phyloP scores from a whole-genome alignment of 2,329 filamentous ascomycete species.

The Pyricularia grisea region DNA sequence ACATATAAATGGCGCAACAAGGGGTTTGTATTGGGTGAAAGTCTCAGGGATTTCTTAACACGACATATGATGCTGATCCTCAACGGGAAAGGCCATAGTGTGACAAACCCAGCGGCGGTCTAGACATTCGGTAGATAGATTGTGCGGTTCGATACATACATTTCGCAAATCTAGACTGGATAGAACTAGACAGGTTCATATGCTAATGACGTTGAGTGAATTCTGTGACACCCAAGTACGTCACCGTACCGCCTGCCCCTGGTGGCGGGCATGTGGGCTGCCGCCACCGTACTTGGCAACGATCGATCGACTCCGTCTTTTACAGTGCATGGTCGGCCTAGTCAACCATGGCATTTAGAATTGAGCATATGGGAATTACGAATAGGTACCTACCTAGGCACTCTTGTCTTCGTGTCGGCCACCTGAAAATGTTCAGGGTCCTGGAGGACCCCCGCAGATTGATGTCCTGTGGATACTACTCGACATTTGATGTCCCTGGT shows the following conservation, averaged over 20 bases:
- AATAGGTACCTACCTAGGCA: too few relatives aligned
- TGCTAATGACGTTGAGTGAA: background rate
- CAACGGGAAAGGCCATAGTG: background rate
- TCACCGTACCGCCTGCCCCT: background rate
- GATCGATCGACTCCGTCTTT: background rate
- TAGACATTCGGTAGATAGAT: background rate
- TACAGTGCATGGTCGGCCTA: background rate
- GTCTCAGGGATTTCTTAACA: background rate
- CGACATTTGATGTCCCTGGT: background rate
- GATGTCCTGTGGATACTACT: background rate
- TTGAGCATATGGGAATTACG: background rate
- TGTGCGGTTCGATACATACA: background rate
- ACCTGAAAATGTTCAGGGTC: background rate
- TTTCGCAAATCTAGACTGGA: background rate
- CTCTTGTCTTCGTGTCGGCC: background rate
- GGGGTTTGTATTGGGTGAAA: background rate
- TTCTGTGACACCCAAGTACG: background rate
- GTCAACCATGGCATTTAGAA: background rate
- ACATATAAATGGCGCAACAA: background rate
- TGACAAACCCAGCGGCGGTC: background rate
- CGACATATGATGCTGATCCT: background rate
- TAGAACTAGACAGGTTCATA: background rate
- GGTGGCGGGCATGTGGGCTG: background rate
- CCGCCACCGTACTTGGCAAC: background rate
- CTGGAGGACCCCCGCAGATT: background rate